Base-by-base conservation (phyloP, 225 moss, liverwort and hornwort species). In the Polytrichum commune region DNA sequence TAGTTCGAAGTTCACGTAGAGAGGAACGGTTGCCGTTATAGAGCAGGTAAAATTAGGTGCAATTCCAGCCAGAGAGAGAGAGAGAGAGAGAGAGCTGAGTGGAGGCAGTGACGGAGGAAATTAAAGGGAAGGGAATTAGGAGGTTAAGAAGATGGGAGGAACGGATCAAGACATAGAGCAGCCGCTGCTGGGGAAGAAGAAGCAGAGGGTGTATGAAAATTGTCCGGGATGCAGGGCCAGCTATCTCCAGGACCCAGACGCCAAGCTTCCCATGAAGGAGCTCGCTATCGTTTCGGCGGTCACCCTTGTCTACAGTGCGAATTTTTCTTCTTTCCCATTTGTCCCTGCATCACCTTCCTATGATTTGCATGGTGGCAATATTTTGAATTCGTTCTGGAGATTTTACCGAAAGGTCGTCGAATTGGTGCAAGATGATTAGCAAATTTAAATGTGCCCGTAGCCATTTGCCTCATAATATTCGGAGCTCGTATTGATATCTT, bases 221-320 rank as follows among this genome's bases (percentile, higher is more conserved):
- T 95, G 92, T 64, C 81, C 60, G 29, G 94, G 89, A 26, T 95
- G 94, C 82, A 82, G 87, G 73, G 76, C 27, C 72, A 80, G 77
- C 29, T 74, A 87, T 74, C 75, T 89, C 68, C 74, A 69, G 29
- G 79, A 84, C 8, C 68, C 79, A 53, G 82, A 87, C 29, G 89
- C 92, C 5, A 71, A 77, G 64, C 54, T 78, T 27, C 94, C 94
- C 2, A 69, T 69, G 23, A 81, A 77, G 81, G 71, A 76, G 25
- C 33, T 90, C 5, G 22, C 73, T 5, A 63, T 57, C 63, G 56
- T 92, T 61, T 75, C 82, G 67, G 68, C 77, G 54, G 75, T 92
- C 27, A 79, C 89, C 35, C 82, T 94, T 35, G 85, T 86, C 64
- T 89, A 78, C 54, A 74, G 93, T 91, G 64, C 66, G 79, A 9